Conservation (phyloP, 2,329 filamentous ascomycete species). For the Phyllosticta citrichinensis region DNA sequence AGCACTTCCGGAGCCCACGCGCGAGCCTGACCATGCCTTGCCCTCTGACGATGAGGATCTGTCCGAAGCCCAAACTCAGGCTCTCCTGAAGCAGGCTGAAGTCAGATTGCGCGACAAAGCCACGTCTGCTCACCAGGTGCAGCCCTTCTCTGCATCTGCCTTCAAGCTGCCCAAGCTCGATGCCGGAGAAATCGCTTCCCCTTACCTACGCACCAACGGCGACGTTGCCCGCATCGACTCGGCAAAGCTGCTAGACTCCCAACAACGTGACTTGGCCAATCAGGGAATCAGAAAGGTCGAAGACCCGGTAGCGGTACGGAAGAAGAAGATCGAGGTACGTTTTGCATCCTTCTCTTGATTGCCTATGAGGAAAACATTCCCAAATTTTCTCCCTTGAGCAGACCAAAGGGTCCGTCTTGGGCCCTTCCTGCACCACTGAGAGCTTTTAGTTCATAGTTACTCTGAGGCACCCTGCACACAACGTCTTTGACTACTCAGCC, state of each 20-base stretch:
- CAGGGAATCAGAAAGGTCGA: conserved; percentile 43
- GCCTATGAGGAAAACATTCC: conserved; percentile 68
- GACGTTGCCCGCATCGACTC: conserved; percentile 45
- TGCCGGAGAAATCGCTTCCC: conserved; percentile 37
- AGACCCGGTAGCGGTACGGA: conserved; percentile 40
- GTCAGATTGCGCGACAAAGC: conserved; percentile 41
- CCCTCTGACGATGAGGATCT: conserved; percentile 31
- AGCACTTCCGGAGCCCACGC: neutral
- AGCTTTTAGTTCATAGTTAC: conserved; percentile 65
- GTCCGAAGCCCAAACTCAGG: conserved; percentile 44
- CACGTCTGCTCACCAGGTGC: conserved; percentile 16
- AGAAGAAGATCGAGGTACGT: conserved; percentile 42
- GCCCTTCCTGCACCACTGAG: conserved; percentile 61
- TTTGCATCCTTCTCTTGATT: conserved; percentile 16
- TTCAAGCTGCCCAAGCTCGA: conserved; percentile 44
- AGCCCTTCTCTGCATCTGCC: conserved; percentile 8
- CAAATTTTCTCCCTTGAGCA: conserved; percentile 61
- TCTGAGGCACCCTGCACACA: conserved; percentile 43
- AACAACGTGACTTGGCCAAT: conserved; percentile 38
- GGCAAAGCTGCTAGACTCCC: conserved; percentile 38
- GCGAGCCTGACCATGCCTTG: neutral
- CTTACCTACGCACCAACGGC: conserved; percentile 45
- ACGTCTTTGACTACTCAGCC: conserved; percentile 1
- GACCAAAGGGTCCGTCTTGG: conserved; percentile 72
- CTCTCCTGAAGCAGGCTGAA: conserved; percentile 53